Conservation (phyloP, 345 rosid species). For the Clausena lansium region DNA sequence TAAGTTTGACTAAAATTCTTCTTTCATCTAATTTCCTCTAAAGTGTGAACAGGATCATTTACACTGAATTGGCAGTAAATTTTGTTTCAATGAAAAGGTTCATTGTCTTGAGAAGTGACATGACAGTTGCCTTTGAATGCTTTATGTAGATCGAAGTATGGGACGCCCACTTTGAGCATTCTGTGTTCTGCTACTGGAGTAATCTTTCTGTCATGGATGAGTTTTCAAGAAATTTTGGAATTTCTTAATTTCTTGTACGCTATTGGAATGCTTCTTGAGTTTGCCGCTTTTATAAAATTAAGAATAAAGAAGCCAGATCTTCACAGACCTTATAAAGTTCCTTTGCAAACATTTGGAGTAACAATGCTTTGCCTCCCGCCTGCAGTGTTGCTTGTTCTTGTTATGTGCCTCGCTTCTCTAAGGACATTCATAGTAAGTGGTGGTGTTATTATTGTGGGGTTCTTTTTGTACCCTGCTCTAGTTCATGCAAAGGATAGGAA, state of each 20-base stretch:
- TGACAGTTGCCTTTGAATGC: background rate
- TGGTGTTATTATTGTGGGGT: slow-evolving; percentile 47
- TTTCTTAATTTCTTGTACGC: slow-evolving; percentile 87
- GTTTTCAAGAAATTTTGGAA: slow-evolving; percentile 88
- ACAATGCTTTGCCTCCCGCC: slow-evolving; percentile 70
- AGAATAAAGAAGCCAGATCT: slow-evolving; percentile 77
- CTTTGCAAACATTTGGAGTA: slow-evolving; percentile 63
- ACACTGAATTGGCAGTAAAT: background rate
- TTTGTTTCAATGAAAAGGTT: background rate
- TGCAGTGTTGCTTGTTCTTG: slow-evolving; percentile 62
- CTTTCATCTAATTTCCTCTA: background rate
- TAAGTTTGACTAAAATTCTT: background rate
- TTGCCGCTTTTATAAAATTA: slow-evolving; percentile 78
- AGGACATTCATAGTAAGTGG: slow-evolving; percentile 68
- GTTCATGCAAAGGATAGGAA: slow-evolving; percentile 46
- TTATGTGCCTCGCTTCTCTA: slow-evolving; percentile 73
- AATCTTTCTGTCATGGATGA: slow-evolving; percentile 86
- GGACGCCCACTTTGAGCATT: slow-evolving; percentile 88
- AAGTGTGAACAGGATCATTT: background rate
- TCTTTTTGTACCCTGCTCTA: slow-evolving; percentile 54
- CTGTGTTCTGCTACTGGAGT: slow-evolving; percentile 85
- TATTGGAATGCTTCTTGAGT: slow-evolving; percentile 83
- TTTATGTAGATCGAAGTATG: slow-evolving; percentile 66
- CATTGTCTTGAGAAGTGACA: background rate
- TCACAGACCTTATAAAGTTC: slow-evolving; percentile 69